phyloP scores from a whole-genome alignment of 129 eudicot species.

The Escallonia herrerae region DNA sequence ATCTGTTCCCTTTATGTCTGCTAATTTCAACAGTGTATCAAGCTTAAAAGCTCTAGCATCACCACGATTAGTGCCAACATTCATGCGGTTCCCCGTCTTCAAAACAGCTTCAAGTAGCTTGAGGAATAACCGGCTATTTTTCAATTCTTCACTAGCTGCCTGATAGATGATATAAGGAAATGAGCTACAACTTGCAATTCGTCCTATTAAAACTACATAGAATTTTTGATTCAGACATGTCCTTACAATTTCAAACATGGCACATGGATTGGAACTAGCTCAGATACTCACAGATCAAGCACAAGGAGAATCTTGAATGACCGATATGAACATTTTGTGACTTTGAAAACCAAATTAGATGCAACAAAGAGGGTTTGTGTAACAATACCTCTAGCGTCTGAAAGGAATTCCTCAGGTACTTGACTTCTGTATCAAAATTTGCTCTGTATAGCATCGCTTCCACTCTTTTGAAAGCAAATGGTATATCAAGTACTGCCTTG shows the following conservation, averaged over 20 bases:
- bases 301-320: no score
- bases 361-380: not conserved
- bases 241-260: no score
- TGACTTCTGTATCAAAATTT: constrained; percentile 77
- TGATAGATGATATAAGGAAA: constrained; percentile 22
- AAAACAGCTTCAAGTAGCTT: constrained; percentile 97
- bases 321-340: no score
- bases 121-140: constrained; percentile 80
- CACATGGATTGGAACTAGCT: not conserved
- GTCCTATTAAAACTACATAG: not conserved
- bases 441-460: constrained; percentile 96
- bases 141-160: constrained; percentile 81
- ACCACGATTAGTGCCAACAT: constrained; percentile 91
- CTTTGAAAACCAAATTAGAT: not conserved
- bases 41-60: constrained; percentile 92
- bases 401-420: constrained; percentile 63
- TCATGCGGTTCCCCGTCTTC: constrained; percentile 90
- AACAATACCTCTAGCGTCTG: constrained; percentile 65
- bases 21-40: constrained; percentile 75
- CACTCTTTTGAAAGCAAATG: constrained; percentile 87
- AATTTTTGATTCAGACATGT: no score
- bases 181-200: constrained; percentile 10
- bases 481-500: constrained; percentile 70
- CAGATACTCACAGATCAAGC: not conserved
- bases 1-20: constrained; percentile 89